Percentiles rank a stretch among this genome's conserved stretches.
These are phyloP conservation scores for Oldenlandia corymbosa DNA, from an alignment of 257 asterid species.

Conservation along the genomic window DNA sequence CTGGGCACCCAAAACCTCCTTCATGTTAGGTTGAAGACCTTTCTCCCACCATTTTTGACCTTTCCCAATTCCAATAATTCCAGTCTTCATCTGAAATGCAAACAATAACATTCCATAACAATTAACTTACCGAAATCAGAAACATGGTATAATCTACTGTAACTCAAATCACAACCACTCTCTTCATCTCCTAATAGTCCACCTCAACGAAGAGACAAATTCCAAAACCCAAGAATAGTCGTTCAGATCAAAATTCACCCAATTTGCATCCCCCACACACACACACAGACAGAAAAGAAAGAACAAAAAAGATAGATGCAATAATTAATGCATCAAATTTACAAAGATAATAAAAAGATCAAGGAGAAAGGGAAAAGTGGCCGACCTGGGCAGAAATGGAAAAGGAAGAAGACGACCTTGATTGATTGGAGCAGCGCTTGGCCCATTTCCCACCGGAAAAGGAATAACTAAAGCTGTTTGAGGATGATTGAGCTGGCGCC, in stretches of 20 bases:
- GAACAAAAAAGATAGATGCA: too few relatives aligned
- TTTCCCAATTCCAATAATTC: constrained; percentile 17
- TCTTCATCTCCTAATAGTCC: too few relatives aligned
- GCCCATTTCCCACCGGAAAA: neutral
- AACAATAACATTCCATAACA: neutral
- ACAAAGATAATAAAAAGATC: too few relatives aligned
- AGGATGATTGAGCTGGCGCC: neutral
- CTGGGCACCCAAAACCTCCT: constrained; percentile 32
- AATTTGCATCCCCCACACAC: too few relatives aligned
- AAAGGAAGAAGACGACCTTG: neutral
- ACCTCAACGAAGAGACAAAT: too few relatives aligned
- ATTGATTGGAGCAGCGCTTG: too few relatives aligned
- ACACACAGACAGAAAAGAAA: too few relatives aligned
- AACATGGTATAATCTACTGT: too few relatives aligned
- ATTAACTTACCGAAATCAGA: neutral
- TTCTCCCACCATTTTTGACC: constrained; percentile 47
- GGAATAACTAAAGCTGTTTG: neutral
- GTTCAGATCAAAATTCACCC: too few relatives aligned
- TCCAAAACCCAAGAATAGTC: too few relatives aligned
- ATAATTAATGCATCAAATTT: too few relatives aligned
- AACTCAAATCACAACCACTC: too few relatives aligned
- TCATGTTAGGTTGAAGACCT: constrained; percentile 42
- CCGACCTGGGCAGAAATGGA: constrained; percentile 2
- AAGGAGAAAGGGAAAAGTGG: neutral
- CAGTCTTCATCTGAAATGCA: neutral